phyloP scores from a whole-genome alignment of 1,284 basidiomycete genomes.

The Mycena citricolor region DNA sequence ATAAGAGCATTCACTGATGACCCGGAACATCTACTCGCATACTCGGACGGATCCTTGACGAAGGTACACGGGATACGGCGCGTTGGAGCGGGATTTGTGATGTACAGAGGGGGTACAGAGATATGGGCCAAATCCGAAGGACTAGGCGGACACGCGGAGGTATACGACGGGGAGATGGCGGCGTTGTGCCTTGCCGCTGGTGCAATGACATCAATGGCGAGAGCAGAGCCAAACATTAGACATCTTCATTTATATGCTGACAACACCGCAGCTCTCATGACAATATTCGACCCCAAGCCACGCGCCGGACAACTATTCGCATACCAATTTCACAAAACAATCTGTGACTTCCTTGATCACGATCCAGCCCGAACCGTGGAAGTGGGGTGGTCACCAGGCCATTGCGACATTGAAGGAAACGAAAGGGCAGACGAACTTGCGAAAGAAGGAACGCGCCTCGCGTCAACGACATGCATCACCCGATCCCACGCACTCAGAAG shows the following conservation, averaged over 20 bases:
- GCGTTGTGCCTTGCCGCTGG: slow-evolving; percentile 2
- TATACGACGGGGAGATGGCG: slow-evolving; percentile 32
- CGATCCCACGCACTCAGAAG: slow-evolving; percentile 4
- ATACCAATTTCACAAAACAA: slow-evolving; percentile 18
- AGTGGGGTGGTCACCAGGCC: slow-evolving; percentile 31
- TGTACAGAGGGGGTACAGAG: slow-evolving; percentile 22
- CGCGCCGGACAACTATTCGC: slow-evolving; percentile 22
- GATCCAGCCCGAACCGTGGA: slow-evolving; percentile 20
- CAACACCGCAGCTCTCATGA: slow-evolving; percentile 22
- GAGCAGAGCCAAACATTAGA: slow-evolving; percentile 7
- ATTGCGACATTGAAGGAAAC: slow-evolving; percentile 26
- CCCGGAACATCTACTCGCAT: slow-evolving; percentile 21
- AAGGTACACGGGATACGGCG: slow-evolving; percentile 14
- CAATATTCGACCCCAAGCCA: slow-evolving; percentile 21
- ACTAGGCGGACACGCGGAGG: slow-evolving; percentile 28
- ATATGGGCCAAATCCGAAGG: slow-evolving; percentile 20
- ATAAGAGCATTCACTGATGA: background rate
- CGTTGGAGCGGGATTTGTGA: slow-evolving; percentile 25
- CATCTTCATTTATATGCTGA: slow-evolving; percentile 27
- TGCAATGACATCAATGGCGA: background rate
- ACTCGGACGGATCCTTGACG: slow-evolving; percentile 32
- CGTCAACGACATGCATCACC: background rate
- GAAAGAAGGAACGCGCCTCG: slow-evolving; percentile 1
- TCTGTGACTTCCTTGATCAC: slow-evolving; percentile 22
- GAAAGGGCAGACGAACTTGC: slow-evolving; percentile 10